phyloP scores from a whole-genome alignment of 2,329 filamentous ascomycete genomes.

The Stylonectria norvegica region DNA sequence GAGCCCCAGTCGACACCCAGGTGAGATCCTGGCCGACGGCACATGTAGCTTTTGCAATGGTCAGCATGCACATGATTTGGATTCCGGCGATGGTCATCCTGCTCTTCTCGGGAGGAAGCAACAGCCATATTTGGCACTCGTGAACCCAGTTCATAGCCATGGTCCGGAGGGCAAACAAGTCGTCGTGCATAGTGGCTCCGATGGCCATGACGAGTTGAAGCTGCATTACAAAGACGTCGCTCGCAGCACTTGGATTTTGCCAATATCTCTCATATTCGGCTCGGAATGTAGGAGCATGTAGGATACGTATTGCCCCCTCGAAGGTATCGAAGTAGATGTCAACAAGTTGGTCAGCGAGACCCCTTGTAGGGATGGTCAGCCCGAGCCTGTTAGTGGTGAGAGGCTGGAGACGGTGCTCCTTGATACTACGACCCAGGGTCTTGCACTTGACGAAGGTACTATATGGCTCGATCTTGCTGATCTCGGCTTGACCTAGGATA shows the following conservation, averaged over 20 bases:
- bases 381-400: constrained; percentile 38
- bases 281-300: constrained; percentile 56
- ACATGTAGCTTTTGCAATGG: constrained; percentile 47
- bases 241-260: constrained; percentile 39
- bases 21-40: constrained; percentile 48
- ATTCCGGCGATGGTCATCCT: constrained; percentile 47
- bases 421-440: constrained; percentile 39
- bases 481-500: constrained; percentile 25
- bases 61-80: constrained; percentile 51
- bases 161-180: constrained; percentile 40
- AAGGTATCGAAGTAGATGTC: constrained; percentile 53
- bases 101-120: constrained; percentile 45
- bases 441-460: constrained; percentile 39
- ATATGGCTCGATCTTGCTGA: constrained; percentile 30
- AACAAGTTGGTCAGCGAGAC: constrained; percentile 49
- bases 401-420: constrained; percentile 36
- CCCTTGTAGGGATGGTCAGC: constrained; percentile 35
- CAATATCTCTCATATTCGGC: constrained; percentile 52
- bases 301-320: constrained; percentile 54
- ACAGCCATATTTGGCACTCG: constrained; percentile 51
- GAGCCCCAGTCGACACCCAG: constrained; percentile 49
- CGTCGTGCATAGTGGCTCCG: constrained; percentile 47
- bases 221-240: constrained; percentile 47
- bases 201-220: constrained; percentile 53
- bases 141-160: constrained; percentile 49